Evolutionary conservation across 148 eudicot genomes (phyloP).

Genomic region (Cornus florida): DNA sequence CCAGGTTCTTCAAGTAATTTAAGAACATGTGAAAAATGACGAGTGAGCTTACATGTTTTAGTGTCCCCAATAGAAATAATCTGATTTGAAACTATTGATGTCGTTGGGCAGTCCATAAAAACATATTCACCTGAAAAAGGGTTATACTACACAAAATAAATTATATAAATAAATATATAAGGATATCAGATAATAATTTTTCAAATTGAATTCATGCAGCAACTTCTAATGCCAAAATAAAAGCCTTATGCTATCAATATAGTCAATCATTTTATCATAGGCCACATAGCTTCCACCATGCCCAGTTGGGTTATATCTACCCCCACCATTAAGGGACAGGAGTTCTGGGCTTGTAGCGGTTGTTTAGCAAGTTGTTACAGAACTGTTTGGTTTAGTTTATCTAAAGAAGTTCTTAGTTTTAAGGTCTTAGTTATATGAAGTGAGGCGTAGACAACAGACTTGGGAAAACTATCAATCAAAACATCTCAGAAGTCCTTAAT

Average conservation of each 20-base stretch:
- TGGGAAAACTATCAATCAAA: too few relatives aligned
- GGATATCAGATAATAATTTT: too few relatives aligned
- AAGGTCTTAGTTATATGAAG: too few relatives aligned
- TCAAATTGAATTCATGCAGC: background rate
- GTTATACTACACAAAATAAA: background rate
- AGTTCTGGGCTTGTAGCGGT: too few relatives aligned
- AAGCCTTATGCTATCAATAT: background rate
- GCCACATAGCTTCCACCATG: background rate
- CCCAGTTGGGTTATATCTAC: too few relatives aligned
- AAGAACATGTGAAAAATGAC: background rate
- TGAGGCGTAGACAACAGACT: too few relatives aligned
- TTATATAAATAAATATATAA: background rate
- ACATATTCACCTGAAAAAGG: constrained; percentile 72
- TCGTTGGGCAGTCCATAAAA: constrained; percentile 74
- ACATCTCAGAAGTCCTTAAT: too few relatives aligned
- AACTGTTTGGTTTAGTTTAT: too few relatives aligned
- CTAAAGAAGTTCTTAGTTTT: too few relatives aligned
- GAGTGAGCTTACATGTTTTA: constrained; percentile 70
- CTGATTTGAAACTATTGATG: constrained; percentile 71
- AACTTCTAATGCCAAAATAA: background rate
- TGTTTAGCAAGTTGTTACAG: too few relatives aligned
- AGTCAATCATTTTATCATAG: background rate
- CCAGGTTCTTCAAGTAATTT: constrained; percentile 1
- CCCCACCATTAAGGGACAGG: too few relatives aligned
- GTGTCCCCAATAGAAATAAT: constrained; percentile 57